Percentiles rank a stretch among this genome's conserved stretches.
phyloP scores from a whole-genome alignment of 2,329 filamentous ascomycete species.

The Magnaporthiopsis incrustans region DNA sequence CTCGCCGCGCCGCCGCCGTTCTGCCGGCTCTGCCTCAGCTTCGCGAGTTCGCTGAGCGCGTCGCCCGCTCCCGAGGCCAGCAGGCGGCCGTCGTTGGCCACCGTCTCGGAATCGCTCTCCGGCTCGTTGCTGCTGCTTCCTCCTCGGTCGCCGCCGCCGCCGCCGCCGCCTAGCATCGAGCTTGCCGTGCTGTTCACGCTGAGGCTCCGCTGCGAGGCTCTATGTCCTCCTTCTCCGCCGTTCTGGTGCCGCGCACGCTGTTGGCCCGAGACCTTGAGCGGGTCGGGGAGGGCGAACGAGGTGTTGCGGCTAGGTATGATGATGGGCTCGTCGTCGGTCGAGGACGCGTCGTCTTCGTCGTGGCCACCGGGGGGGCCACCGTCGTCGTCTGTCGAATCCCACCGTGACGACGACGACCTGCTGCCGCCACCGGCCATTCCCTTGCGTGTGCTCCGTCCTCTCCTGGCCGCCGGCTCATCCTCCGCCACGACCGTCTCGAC shows the following conservation, averaged over 20 bases:
- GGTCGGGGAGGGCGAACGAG: constrained; percentile 50
- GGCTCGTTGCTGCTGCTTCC: constrained; percentile 19
- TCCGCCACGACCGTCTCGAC: constrained; percentile 41
- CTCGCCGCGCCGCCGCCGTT: constrained; percentile 16
- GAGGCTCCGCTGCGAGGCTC: constrained; percentile 31
- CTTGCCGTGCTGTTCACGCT: constrained; percentile 38
- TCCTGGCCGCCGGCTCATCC: constrained; percentile 16
- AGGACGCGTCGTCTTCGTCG: constrained; percentile 43
- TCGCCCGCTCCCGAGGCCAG: constrained; percentile 32
- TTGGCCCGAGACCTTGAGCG: constrained; percentile 35
- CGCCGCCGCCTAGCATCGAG: constrained; percentile 15
- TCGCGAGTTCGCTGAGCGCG: constrained; percentile 52
- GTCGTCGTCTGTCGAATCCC: constrained; percentile 38
- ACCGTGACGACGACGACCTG: constrained; percentile 15
- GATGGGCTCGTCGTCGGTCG: constrained; percentile 56
- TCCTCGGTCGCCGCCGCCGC: constrained; percentile 14
- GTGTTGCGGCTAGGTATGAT: constrained; percentile 53
- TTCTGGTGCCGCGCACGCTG: constrained; percentile 36
- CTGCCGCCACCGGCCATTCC: neutral
- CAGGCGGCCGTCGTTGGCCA: constrained; percentile 36
- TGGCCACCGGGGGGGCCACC: constrained; percentile 35
- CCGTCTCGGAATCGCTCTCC: constrained; percentile 52
- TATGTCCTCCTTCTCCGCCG: constrained; percentile 11
- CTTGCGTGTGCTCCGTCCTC: constrained; percentile 5
- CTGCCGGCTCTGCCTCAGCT: constrained; percentile 44